A percentile compares a stretch with the other conserved stretches of the same genome.
phyloP scores from a whole-genome alignment of 306 rosid genomes.

The Coriaria nepalensis region DNA sequence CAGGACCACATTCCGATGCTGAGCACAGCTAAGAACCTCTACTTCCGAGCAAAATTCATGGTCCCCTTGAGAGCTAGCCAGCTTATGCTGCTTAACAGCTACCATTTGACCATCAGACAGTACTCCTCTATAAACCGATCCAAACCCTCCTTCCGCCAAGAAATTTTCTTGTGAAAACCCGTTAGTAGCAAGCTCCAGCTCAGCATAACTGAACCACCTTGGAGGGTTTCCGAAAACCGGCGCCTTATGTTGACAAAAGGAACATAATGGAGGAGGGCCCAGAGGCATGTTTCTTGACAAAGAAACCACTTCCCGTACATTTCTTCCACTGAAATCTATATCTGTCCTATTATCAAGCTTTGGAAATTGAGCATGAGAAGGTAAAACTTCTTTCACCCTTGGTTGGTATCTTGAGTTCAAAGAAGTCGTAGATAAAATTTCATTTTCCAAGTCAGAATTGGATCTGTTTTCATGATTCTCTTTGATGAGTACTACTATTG shows the following conservation, averaged over 20 bases:
- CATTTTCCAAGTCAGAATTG: slow-evolving; percentile 76
- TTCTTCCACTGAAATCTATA: slow-evolving; percentile 49
- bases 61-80: slow-evolving; percentile 99
- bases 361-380: slow-evolving; percentile 36
- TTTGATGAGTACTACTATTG: slow-evolving; percentile 18
- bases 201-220: slow-evolving; percentile 83
- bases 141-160: slow-evolving; percentile 97
- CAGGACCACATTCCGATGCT: slow-evolving; percentile 96
- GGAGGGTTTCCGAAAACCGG: slow-evolving; percentile 98
- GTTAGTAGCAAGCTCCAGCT: slow-evolving; percentile 87
- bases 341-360: slow-evolving; percentile 38
- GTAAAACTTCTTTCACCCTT: slow-evolving; percentile 55
- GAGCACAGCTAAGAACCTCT: slow-evolving; percentile 98
- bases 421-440: slow-evolving; percentile 54
- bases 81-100: slow-evolving; percentile 95
- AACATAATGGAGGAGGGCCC: slow-evolving; percentile 91
- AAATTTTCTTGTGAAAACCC: slow-evolving; percentile 93
- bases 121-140: slow-evolving; percentile 94
- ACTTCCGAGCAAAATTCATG: slow-evolving; percentile 92
- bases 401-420: slow-evolving; percentile 81
- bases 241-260: slow-evolving; percentile 97
- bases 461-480: slow-evolving; percentile 53
- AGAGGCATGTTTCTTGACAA: slow-evolving; percentile 73
- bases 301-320: slow-evolving; percentile 77
- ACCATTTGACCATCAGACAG: slow-evolving; percentile 91